A percentile compares a stretch with the other conserved stretches of the same genome.
phyloP scores from a whole-genome alignment of 1,284 basidiomycete species.

The Trichosporon coremiiforme region DNA sequence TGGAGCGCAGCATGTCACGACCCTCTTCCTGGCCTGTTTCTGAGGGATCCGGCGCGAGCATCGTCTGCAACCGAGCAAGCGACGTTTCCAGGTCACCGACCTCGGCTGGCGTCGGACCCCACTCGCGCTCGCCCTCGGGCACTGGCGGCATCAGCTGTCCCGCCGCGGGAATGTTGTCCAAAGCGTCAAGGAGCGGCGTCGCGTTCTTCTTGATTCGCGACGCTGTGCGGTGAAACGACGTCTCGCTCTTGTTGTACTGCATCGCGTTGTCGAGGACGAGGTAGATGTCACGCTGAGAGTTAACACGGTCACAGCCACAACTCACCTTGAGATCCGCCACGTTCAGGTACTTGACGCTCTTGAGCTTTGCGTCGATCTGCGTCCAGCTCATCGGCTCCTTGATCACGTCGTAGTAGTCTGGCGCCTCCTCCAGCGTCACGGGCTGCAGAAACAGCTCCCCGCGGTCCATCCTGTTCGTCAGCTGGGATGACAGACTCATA shows the following conservation, averaged over 20 bases:
- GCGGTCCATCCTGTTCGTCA: slow-evolving; percentile 67
- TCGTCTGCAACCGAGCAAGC: slow-evolving; percentile 50
- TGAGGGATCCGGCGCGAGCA: slow-evolving; percentile 29
- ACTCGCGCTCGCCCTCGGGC: background rate
- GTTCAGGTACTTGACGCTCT: slow-evolving; percentile 75
- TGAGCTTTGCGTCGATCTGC: slow-evolving; percentile 75
- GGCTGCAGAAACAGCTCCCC: slow-evolving; percentile 75
- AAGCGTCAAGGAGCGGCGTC: slow-evolving; percentile 64
- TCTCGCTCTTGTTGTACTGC: slow-evolving; percentile 78
- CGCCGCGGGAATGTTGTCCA: slow-evolving; percentile 56
- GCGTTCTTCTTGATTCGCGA: slow-evolving; percentile 67
- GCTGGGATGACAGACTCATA: slow-evolving; percentile 13
- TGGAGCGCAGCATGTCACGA: slow-evolving; percentile 64
- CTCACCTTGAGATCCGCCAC: slow-evolving; percentile 73
- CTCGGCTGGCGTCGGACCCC: background rate
- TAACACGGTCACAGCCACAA: background rate
- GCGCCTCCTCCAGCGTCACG: slow-evolving; percentile 71
- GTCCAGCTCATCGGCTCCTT: slow-evolving; percentile 88
- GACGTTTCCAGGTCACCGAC: slow-evolving; percentile 73
- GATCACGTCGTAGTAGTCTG: slow-evolving; percentile 86
- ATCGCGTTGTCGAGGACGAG: slow-evolving; percentile 86
- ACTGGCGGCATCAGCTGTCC: background rate
- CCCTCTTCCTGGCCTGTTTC: slow-evolving; percentile 56
- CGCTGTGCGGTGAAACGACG: slow-evolving; percentile 73
- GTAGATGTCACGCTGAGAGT: slow-evolving; percentile 70